phyloP scores from a whole-genome alignment of 257 asterid species.

The Coffea canephora region DNA sequence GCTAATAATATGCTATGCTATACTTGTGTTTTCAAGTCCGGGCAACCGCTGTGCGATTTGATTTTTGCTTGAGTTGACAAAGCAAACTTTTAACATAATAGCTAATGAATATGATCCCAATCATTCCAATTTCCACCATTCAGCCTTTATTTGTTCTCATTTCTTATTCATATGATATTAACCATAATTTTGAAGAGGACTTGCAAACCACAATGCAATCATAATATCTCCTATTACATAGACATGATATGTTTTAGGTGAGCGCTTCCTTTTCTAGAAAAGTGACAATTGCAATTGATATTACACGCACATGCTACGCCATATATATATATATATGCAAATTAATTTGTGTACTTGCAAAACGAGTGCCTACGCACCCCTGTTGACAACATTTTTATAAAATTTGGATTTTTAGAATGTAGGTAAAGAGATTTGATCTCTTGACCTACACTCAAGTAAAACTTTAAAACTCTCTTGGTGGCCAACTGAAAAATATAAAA shows the following conservation, averaged over 20 bases:
- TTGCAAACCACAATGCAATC: slow-evolving; percentile 43
- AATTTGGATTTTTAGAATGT: too few relatives aligned
- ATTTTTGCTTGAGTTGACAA: slow-evolving; percentile 18
- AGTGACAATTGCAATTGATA: slow-evolving; percentile 16
- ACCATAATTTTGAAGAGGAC: slow-evolving; percentile 43
- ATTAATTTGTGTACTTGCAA: neutral
- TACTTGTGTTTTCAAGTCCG: neutral
- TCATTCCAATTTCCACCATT: slow-evolving; percentile 24
- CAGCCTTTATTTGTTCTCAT: slow-evolving; percentile 20
- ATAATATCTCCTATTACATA: slow-evolving; percentile 25
- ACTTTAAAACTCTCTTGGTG: too few relatives aligned
- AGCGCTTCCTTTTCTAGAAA: slow-evolving; percentile 22
- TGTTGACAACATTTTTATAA: too few relatives aligned
- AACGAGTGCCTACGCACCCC: too few relatives aligned
- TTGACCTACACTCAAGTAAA: too few relatives aligned
- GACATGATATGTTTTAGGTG: slow-evolving; percentile 26
- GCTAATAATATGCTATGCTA: neutral
- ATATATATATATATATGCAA: neutral
- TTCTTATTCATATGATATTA: slow-evolving; percentile 23
- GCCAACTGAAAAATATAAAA: too few relatives aligned
- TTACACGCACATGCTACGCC: neutral
- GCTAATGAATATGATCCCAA: slow-evolving; percentile 19
- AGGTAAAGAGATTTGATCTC: too few relatives aligned
- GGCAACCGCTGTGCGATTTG: neutral
- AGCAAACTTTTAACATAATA: slow-evolving; percentile 1